phyloP scores from a whole-genome alignment of 2,329 filamentous ascomycete species.

The Fusarium veterinarium region DNA sequence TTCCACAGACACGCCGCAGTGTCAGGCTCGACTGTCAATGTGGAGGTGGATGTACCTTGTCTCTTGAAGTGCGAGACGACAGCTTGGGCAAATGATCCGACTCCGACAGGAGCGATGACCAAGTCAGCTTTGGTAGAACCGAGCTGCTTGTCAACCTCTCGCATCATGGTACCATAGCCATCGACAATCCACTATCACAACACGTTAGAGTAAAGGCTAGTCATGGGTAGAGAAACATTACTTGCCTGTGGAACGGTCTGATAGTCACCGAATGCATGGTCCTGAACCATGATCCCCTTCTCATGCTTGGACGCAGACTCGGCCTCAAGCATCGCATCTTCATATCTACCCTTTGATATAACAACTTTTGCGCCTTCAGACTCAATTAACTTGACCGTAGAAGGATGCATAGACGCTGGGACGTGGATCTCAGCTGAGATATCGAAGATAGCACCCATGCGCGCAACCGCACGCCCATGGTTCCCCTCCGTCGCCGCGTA shows the following conservation, averaged over 20 bases:
- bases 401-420: slow-evolving; percentile 65
- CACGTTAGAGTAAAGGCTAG: neutral
- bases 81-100: slow-evolving; percentile 78
- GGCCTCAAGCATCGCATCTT: slow-evolving; percentile 67
- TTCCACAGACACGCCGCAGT: slow-evolving; percentile 69
- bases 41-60: slow-evolving; percentile 41
- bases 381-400: slow-evolving; percentile 65
- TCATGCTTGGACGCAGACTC: slow-evolving; percentile 54
- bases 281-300: slow-evolving; percentile 71
- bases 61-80: slow-evolving; percentile 74
- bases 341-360: slow-evolving; percentile 70
- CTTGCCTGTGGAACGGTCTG: slow-evolving; percentile 68
- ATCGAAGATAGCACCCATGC: slow-evolving; percentile 71
- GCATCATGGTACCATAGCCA: slow-evolving; percentile 79
- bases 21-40: slow-evolving; percentile 78
- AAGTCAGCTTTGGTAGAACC: slow-evolving; percentile 54
- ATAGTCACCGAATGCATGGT: slow-evolving; percentile 75
- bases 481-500: slow-evolving; percentile 81
- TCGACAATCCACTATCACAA: slow-evolving; percentile 74
- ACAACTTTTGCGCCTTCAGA: slow-evolving; percentile 72
- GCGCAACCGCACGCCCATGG: slow-evolving; percentile 77
- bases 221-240: neutral
- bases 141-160: slow-evolving; percentile 72
- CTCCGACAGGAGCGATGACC: slow-evolving; percentile 75
- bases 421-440: slow-evolving; percentile 71